Percentiles rank a stretch among this genome's conserved stretches.
Conservation (phyloP, 345 rosid species). For the Fremontodendron californicum region DNA sequence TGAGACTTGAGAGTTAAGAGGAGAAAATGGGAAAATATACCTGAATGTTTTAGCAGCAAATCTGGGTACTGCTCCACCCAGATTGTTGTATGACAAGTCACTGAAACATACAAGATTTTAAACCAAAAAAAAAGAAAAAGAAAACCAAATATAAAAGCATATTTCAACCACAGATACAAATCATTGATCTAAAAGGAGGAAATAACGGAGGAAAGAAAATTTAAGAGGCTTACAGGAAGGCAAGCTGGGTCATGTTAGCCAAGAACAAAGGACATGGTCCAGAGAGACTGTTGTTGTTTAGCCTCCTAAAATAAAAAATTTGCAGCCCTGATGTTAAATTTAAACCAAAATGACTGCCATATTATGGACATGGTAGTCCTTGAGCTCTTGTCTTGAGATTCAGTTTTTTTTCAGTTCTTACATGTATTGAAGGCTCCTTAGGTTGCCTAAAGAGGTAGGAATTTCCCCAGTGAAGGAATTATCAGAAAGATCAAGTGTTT, state of each 20-base stretch:
- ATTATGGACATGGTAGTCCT: background rate
- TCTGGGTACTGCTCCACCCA: slow-evolving; percentile 83
- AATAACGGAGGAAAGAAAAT: background rate
- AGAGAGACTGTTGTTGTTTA: slow-evolving; percentile 84
- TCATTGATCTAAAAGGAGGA: background rate
- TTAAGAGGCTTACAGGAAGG: slow-evolving; percentile 63
- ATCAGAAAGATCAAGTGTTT: slow-evolving; percentile 85
- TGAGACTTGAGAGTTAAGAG: slow-evolving; percentile 7
- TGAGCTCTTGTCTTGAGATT: background rate
- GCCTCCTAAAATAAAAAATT: slow-evolving; percentile 55
- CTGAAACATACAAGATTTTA: slow-evolving; percentile 38
- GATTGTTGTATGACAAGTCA: slow-evolving; percentile 90
- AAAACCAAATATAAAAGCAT: background rate
- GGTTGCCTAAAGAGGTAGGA: slow-evolving; percentile 59
- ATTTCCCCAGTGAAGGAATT: slow-evolving; percentile 68
- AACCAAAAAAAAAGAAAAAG: no score
- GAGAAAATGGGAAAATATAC: slow-evolving; percentile 36
- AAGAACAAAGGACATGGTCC: slow-evolving; percentile 63
- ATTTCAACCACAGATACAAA: background rate
- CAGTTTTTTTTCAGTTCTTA: slow-evolving; percentile 32
- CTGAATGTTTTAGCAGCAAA: slow-evolving; percentile 87
- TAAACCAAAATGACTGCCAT: background rate
- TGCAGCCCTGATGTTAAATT: slow-evolving; percentile 1
- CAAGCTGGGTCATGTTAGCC: slow-evolving; percentile 85
- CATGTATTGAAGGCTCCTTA: slow-evolving; percentile 77